phyloP scores from a whole-genome alignment of 1,284 basidiomycete species.

The Sparassis latifolia region DNA sequence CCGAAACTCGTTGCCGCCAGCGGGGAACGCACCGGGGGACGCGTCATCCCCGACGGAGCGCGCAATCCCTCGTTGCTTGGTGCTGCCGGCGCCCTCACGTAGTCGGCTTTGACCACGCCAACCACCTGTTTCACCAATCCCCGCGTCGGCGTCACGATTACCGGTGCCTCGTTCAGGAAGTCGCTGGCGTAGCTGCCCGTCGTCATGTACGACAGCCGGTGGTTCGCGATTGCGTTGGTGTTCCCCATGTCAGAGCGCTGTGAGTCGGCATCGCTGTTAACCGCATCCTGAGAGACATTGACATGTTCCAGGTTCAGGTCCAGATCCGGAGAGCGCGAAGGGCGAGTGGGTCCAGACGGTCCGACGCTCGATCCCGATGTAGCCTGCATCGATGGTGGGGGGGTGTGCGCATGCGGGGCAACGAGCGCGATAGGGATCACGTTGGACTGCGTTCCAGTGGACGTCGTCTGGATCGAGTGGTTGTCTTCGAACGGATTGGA shows the following conservation, averaged over 20 bases:
- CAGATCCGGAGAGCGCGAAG: slow-evolving; percentile 53
- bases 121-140: slow-evolving; percentile 56
- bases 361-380: slow-evolving; percentile 16
- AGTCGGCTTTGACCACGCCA: slow-evolving; percentile 71
- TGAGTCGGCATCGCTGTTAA: slow-evolving; percentile 40
- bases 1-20: slow-evolving; percentile 67
- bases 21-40: slow-evolving; percentile 51
- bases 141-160: slow-evolving; percentile 67
- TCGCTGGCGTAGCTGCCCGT: slow-evolving; percentile 71
- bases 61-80: slow-evolving; percentile 31
- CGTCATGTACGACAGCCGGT: slow-evolving; percentile 66
- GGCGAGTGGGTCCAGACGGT: slow-evolving; percentile 40
- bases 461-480: slow-evolving; percentile 70
- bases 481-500: slow-evolving; percentile 72
- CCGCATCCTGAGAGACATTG: slow-evolving; percentile 43
- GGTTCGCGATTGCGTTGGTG: slow-evolving; percentile 33
- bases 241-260: slow-evolving; percentile 39
- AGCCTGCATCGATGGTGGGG: slow-evolving; percentile 27
- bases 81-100: slow-evolving; percentile 49
- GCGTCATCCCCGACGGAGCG: slow-evolving; percentile 25
- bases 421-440: slow-evolving; percentile 81
- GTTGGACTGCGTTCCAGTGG: slow-evolving; percentile 69
- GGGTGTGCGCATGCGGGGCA: slow-evolving; percentile 42
- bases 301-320: slow-evolving; percentile 58
- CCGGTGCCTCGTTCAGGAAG: slow-evolving; percentile 71